A percentile compares a stretch with the other conserved stretches of the same genome.
Conservation (phyloP, 1,284 basidiomycete species). For the Apiotrichum sp. region DNA sequence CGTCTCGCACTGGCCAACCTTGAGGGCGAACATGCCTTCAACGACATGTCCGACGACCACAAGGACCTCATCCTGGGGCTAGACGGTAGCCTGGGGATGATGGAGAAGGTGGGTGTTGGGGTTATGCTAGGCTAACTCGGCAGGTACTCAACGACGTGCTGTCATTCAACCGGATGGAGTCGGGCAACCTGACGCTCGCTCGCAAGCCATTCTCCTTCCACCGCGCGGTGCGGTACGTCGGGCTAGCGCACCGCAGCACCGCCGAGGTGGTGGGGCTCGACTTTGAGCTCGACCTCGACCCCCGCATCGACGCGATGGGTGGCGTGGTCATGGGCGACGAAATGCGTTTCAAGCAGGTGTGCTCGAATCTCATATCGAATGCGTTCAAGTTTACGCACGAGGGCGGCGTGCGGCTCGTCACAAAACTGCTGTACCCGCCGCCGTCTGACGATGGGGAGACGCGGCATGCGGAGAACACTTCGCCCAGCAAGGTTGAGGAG, state of each 20-base stretch:
- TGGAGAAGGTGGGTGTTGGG: conserved; percentile 32
- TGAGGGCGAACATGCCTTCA: conserved; percentile 55
- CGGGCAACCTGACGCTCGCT: conserved; percentile 35
- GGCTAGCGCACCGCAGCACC: conserved; percentile 67
- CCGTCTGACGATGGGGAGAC: background rate
- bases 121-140: too few species aligned
- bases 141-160: conserved; percentile 68
- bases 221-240: conserved; percentile 69
- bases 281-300: conserved; percentile 1
- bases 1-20: conserved; percentile 83
- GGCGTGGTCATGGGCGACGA: conserved; percentile 51
- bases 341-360: conserved; percentile 70
- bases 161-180: conserved; percentile 49
- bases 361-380: conserved; percentile 49
- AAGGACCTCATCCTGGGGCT: conserved; percentile 50
- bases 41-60: conserved; percentile 32
- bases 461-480: background rate
- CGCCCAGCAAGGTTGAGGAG: too few species aligned
- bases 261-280: conserved; percentile 59
- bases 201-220: conserved; percentile 72
- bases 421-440: conserved; percentile 39
- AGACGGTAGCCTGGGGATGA: conserved; percentile 76
- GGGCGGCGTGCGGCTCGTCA: conserved; percentile 49
- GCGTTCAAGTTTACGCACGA: conserved; percentile 62
- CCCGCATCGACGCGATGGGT: conserved; percentile 47